A percentile compares a stretch with the other conserved stretches of the same genome.
These are phyloP conservation scores for Penicillium verrucosum DNA, from an alignment of 2,329 filamentous ascomycete genomes.

Conservation along the genomic window DNA sequence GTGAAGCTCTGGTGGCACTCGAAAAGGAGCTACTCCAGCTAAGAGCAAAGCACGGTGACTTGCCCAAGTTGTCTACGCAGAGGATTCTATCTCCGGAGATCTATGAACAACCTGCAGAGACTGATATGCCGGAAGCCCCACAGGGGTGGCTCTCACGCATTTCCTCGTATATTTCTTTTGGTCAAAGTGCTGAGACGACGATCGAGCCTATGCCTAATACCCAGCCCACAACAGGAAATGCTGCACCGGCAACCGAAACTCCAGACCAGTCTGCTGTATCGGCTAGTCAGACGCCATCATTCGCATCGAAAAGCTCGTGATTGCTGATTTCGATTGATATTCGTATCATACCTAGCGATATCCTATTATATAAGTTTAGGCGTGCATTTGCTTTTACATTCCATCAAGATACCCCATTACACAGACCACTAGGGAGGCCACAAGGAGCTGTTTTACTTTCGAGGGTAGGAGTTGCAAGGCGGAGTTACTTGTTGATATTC, in stretches of 20 bases:
- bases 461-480: not conserved
- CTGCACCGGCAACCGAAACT: not conserved
- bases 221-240: slow-evolving; percentile 4
- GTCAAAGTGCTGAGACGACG: slow-evolving; percentile 14
- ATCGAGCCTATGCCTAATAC: slow-evolving; percentile 8
- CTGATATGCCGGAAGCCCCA: slow-evolving; percentile 9
- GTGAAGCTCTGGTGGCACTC: slow-evolving; percentile 42
- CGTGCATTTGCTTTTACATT: slow-evolving; percentile 5
- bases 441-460: not conserved
- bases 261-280: not conserved
- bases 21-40: slow-evolving; percentile 47
- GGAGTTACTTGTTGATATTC: not conserved
- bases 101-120: slow-evolving; percentile 33
- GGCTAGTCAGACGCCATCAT: not conserved
- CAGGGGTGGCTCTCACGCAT: slow-evolving; percentile 35
- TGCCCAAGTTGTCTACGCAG: slow-evolving; percentile 23
- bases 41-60: slow-evolving; percentile 37
- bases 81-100: slow-evolving; percentile 42
- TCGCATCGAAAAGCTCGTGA: slow-evolving; percentile 3
- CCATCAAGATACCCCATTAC: slow-evolving; percentile 16
- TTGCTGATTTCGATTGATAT: not conserved
- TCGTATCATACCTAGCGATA: not conserved
- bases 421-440: not conserved
- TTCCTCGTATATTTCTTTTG: slow-evolving; percentile 33
- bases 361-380: not conserved